phyloP scores from a whole-genome alignment of 1,284 basidiomycete genomes.

The Schizopora paradoxa region DNA sequence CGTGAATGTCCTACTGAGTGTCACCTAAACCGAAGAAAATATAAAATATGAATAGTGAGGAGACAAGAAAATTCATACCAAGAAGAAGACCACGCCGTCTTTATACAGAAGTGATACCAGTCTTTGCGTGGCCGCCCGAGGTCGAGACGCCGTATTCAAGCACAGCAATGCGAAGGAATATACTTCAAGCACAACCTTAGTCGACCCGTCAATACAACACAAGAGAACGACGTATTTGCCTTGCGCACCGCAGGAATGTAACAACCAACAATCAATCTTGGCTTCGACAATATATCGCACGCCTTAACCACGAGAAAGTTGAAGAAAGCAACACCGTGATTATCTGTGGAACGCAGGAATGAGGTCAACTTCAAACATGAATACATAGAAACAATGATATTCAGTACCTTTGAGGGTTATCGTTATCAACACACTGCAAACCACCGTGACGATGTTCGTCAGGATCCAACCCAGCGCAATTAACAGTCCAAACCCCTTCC shows the following conservation, averaged over 20 bases:
- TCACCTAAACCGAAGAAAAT: background rate
- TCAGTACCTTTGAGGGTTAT: no score
- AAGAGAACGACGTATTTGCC: background rate
- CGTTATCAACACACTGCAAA: no score
- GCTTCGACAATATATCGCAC: no score
- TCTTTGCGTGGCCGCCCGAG: conserved; percentile 2
- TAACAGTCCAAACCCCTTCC: background rate
- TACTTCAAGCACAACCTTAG: conserved; percentile 5
- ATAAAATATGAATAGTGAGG: background rate
- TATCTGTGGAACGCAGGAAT: no score
- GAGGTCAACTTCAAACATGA: no score
- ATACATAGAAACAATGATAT: no score
- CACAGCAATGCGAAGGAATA: conserved; percentile 3
- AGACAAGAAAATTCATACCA: background rate
- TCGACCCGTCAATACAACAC: background rate
- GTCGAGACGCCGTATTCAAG: conserved; percentile 4
- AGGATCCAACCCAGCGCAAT: background rate
- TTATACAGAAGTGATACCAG: background rate
- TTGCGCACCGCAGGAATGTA: background rate
- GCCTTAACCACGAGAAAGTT: no score
- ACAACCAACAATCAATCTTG: background rate
- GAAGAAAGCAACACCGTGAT: no score
- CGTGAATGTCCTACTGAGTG: conserved; percentile 8
- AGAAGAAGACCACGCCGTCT: conserved; percentile 5
- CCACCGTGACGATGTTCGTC: no score